Percentiles rank a stretch among this genome's conserved stretches.
Conservation (phyloP, 2,329 filamentous ascomycete species). For the Ophiostoma piceae region DNA sequence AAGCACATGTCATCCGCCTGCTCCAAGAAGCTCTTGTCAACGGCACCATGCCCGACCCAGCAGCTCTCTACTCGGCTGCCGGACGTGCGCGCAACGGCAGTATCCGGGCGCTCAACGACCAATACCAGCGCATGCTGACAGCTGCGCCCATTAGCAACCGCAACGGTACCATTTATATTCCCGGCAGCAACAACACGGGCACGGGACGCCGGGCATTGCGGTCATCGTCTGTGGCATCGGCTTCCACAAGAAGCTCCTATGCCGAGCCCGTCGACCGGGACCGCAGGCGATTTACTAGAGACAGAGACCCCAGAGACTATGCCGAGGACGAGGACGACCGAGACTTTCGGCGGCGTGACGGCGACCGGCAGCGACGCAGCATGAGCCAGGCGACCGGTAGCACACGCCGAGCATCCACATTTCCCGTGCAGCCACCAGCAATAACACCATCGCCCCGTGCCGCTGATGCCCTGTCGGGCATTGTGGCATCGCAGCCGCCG, state of each 20-base stretch:
- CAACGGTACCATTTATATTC: conserved; percentile 8
- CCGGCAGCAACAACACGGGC: background rate
- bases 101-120: conserved; percentile 35
- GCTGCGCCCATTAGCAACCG: conserved; percentile 10
- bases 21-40: conserved; percentile 36
- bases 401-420: background rate
- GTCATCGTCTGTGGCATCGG: background rate
- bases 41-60: conserved; percentile 32
- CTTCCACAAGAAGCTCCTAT: background rate
- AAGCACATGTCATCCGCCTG: conserved; percentile 37
- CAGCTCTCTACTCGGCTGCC: conserved; percentile 34
- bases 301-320: background rate
- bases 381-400: background rate
- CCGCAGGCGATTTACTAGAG: background rate
- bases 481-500: conserved; percentile 22
- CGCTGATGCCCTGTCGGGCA: background rate
- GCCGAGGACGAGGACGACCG: background rate
- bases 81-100: conserved; percentile 35
- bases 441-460: background rate
- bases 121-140: conserved; percentile 33
- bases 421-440: background rate
- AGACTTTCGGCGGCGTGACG: background rate
- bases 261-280: background rate
- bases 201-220: background rate
- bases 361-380: background rate